phyloP scores from a whole-genome alignment of 164 flowering plant genomes.

The Nymphaea colorata region DNA sequence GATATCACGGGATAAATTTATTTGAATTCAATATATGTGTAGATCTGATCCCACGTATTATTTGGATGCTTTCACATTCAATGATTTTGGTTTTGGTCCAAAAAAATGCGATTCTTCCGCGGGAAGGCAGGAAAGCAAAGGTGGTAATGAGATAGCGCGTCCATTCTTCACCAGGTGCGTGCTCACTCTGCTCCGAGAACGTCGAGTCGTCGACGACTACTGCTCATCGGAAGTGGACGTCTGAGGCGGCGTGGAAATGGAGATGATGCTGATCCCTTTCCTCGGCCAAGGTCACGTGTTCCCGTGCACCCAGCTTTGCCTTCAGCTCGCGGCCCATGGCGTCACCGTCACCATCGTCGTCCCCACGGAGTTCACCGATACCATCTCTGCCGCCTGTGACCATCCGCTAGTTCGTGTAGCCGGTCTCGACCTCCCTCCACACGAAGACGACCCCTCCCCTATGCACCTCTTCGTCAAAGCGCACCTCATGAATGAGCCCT shows the following conservation, averaged over 20 bases:
- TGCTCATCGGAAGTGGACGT: not conserved
- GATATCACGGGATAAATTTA: no score
- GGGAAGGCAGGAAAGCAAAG: no score
- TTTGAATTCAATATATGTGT: no score
- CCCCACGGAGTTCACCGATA: slow-evolving; percentile 26
- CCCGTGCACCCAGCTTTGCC: slow-evolving; percentile 47
- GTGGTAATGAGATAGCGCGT: no score
- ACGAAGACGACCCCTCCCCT: slow-evolving; percentile 2
- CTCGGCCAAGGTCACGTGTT: slow-evolving; percentile 49
- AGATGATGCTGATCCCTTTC: slow-evolving; percentile 34
- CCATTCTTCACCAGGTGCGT: no score
- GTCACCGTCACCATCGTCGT: slow-evolving; percentile 28
- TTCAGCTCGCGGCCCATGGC: slow-evolving; percentile 20
- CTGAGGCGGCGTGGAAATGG: not conserved
- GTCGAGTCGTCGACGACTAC: no score
- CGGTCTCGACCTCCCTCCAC: slow-evolving; percentile 12
- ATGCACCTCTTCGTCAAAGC: slow-evolving; percentile 4
- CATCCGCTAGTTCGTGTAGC: slow-evolving; percentile 20
- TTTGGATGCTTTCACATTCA: no score
- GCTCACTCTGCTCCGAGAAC: no score
- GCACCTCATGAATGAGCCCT: slow-evolving; percentile 9
- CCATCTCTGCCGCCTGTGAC: slow-evolving; percentile 20
- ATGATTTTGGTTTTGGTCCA: no score
- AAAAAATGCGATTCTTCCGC: no score
- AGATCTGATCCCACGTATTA: no score